Percentiles rank a stretch among this genome's conserved stretches.
phyloP scores from a whole-genome alignment of 108 stramenopile genomes.

The Cylindrotheca fusiformis region DNA sequence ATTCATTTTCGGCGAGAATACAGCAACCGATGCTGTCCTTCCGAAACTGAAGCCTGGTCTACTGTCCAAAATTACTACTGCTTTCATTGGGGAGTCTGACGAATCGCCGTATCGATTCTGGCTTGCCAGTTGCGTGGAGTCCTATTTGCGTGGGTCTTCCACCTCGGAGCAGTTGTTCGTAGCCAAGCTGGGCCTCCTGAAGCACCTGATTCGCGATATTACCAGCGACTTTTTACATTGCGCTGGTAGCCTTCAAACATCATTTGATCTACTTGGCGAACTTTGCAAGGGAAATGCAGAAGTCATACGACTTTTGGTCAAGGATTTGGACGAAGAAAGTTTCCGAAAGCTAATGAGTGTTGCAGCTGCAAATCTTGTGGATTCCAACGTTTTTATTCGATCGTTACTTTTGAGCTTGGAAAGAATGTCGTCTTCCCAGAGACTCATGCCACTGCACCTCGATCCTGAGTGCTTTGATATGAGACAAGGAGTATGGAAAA shows the following conservation, averaged over 20 bases:
- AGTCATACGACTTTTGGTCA: constrained; percentile 42
- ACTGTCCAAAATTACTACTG: constrained; percentile 63
- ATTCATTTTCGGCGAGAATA: constrained; percentile 22
- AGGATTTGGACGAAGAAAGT: constrained; percentile 48
- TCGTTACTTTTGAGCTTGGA: constrained; percentile 70
- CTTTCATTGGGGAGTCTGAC: constrained; percentile 62
- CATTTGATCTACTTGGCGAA: constrained; percentile 88
- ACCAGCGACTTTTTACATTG: constrained; percentile 49
- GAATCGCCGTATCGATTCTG: constrained; percentile 89
- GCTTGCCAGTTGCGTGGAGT: constrained; percentile 87
- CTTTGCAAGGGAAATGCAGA: constrained; percentile 73
- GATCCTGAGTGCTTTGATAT: constrained; percentile 2
- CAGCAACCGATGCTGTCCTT: constrained; percentile 5
- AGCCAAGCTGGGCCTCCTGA: constrained; percentile 54
- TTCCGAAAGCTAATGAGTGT: constrained; percentile 65
- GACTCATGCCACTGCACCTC: constrained; percentile 9
- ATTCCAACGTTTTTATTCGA: constrained; percentile 91
- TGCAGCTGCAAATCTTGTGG: constrained; percentile 76
- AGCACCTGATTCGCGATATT: constrained; percentile 59
- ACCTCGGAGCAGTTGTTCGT: constrained; percentile 59
- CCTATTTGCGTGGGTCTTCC: constrained; percentile 79
- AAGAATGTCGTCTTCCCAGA: constrained; percentile 32
- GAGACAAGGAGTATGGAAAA: constrained; percentile 10
- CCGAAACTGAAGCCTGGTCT: constrained; percentile 45
- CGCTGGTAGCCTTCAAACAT: constrained; percentile 81